A percentile compares a stretch with the other conserved stretches of the same genome.
phyloP scores from a whole-genome alignment of 2,329 filamentous ascomycete species.

The Aulographum hederae region DNA sequence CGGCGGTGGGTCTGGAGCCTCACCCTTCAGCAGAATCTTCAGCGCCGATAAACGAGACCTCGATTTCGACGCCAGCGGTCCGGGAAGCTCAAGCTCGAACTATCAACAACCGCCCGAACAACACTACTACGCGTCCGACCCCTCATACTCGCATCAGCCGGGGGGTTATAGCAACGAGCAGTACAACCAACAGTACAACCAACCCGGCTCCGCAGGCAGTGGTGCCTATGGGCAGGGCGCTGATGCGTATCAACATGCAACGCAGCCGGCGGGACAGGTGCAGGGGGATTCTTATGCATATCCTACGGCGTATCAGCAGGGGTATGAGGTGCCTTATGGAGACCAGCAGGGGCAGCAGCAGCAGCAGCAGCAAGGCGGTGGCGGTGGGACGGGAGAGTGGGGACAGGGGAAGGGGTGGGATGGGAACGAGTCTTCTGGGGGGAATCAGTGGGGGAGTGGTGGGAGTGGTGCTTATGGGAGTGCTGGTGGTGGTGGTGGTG shows the following conservation, averaged over 20 bases:
- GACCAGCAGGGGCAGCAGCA: conserved; percentile 4
- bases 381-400: no score
- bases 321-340: conserved; percentile 2
- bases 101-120: no score
- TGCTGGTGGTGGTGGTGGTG: no score
- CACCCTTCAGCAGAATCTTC: conserved; percentile 1
- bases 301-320: background rate
- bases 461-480: no score
- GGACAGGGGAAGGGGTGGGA: no score
- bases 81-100: no score
- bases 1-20: background rate
- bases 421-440: no score
- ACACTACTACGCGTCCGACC: no score
- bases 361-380: background rate
- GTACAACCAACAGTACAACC: background rate
- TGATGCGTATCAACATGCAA: background rate
- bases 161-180: conserved; percentile 1
- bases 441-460: no score
- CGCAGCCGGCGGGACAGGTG: background rate
- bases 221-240: background rate
- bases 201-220: background rate
- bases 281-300: background rate
- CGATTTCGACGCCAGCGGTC: no score
- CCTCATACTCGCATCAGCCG: no score
- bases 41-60: no score